Base-by-base conservation (phyloP, 495 filamentous ascomycete species). In the Penicillium malachiteum region DNA sequence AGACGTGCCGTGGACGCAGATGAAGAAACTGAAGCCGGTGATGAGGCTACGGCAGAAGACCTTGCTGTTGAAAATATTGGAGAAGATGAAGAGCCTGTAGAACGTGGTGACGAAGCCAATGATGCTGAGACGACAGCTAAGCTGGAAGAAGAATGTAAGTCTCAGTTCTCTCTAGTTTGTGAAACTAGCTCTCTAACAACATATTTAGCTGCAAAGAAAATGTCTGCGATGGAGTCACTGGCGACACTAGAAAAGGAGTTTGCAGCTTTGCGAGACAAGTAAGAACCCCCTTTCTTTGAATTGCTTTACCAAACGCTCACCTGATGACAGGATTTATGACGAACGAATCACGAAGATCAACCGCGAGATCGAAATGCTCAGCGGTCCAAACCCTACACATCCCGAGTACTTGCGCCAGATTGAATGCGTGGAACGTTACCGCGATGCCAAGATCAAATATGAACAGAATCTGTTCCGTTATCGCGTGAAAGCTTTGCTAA, bases 361-460 rank as follows among this genome's bases (percentile, higher is more conserved):
- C 58, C 79, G 83, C 56, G 92, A 98, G 81, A 83, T 96, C 54
- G 85, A 87, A 30, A 85, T 94, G 81, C 81, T 97, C 32, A 81
- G 78, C 52, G 80, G 85, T 49, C 84, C 89, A 1, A 85, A 85
- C 49, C 87, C 86, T 26, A 88, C 83, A n/a, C 94, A 98, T 70
- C 89, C 90, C 32, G 93, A 96, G 67, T 89, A 90, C 55, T 76
- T 95, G 44, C 87, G 87, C 0, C 90, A 93, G 84, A 82, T 95
- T 60, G 82, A 91, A 64, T 89, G 85, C 67, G 81, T 98, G 52
- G 81, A 95, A 69, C 85, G 86, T 39, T 84, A 92, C 64, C 82
- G 87, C 51, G 85, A 92, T 37, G 84, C 91, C 61, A 91, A 89
- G 74, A 78, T 93, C 57, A 80, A 86, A 48, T 80, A 89, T 55